Evolutionary conservation across 2,329 filamentous ascomycete genomes (phyloP), one percentile per base, ranked within the genome.

Genomic region (Neopestalotiopsis sp.): DNA sequence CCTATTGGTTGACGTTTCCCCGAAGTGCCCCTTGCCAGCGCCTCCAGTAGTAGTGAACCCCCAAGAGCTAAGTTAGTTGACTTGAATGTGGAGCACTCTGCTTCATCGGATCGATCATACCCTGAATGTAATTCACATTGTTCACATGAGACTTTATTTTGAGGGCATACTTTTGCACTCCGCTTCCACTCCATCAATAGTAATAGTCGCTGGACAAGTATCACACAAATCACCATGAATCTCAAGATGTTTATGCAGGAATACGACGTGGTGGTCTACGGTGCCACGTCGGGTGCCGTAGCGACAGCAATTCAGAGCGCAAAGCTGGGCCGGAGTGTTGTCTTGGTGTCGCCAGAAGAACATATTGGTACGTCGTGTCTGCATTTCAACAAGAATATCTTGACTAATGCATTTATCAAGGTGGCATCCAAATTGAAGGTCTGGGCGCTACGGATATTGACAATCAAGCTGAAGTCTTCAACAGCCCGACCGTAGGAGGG

Each of bases 371-470:
- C 5, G 17, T 7, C 6, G 20, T n/a, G 28, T 13, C 24, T 63
- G 12, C 45, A 17, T 52, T n/a, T n/a, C 17, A 20, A 7, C n/a
- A 52, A 2, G 13, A n/a, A 6, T 10, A 24, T 20, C 5, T 38
- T 24, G 3, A 42, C 12, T 63, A n/a, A 42, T 38, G 13, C 9
- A 13, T 20, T 12, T 32, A 38, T 65, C 58, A 52, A 72, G 59
- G 45, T 24, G 57, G 74, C 20, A 64, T 75, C 58, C 69, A 71
- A 62, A 68, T 73, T 30, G 71, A 75, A 38, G 71, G 73, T 28
- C 70, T 74, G 32, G 73, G 73, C 10, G 72, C 71, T 17, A 72
- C 71, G 4, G 72, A 74, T 52, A 73, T 74, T 61, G 70, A 71
- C 60, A 74, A 71, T 34, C 71, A 70, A 63, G 67, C 60, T 57